Evolutionary conservation across 768 basidiomycete genomes (phyloP).

Genomic region (Boletus huronensis): DNA sequence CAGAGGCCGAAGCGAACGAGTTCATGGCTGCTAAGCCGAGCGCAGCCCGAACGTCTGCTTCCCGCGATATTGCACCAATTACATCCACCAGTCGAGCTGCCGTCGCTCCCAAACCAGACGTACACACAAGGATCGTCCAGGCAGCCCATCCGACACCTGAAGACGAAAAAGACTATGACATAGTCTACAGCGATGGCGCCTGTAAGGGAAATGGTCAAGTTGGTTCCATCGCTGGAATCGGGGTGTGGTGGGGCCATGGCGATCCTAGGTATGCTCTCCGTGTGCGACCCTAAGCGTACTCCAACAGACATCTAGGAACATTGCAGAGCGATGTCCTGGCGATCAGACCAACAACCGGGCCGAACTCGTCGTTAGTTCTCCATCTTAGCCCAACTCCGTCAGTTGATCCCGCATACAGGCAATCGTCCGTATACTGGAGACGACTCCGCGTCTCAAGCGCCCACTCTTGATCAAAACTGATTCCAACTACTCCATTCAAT

Average conservation of each 20-base stretch:
- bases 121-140: neutral
- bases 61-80: conserved; percentile 3
- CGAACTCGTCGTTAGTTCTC: conserved; percentile 69
- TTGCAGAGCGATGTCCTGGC: conserved; percentile 79
- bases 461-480: conserved; percentile 79
- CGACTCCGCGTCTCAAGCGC: conserved; percentile 50
- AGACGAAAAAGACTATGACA: conserved; percentile 33
- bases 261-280: conserved; percentile 49
- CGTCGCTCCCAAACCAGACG: neutral
- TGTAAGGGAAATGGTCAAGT: conserved; percentile 76
- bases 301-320: conserved; percentile 50
- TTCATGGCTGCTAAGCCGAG: conserved; percentile 43
- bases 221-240: conserved; percentile 72
- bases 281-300: neutral
- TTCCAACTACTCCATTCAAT: conserved; percentile 78
- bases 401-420: conserved; percentile 55
- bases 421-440: conserved; percentile 78
- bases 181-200: conserved; percentile 87
- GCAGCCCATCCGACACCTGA: conserved; percentile 3
- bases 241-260: conserved; percentile 81
- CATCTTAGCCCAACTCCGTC: neutral
- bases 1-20: conserved; percentile 50
- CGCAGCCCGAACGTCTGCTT: conserved; percentile 5
- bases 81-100: conserved; percentile 29
- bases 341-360: conserved; percentile 86